phyloP scores from a whole-genome alignment of 106 monocot species.

The Allium cepa region DNA sequence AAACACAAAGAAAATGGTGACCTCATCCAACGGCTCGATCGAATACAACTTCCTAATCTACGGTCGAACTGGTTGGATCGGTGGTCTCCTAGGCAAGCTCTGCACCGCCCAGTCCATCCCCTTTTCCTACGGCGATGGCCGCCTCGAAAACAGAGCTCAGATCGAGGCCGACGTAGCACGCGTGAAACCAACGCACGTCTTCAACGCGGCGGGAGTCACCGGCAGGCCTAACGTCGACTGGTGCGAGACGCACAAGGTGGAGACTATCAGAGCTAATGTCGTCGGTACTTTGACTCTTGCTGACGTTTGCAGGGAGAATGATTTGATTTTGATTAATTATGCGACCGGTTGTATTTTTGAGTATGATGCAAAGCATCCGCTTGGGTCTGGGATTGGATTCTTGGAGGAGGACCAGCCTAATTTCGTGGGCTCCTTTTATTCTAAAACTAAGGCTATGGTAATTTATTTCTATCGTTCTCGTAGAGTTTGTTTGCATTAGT shows the following conservation, averaged over 20 bases:
- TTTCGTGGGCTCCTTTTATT: constrained; percentile 57
- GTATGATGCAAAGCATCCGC: constrained; percentile 35
- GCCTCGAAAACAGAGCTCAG: constrained; percentile 46
- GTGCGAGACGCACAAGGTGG: constrained; percentile 72
- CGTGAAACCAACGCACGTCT: constrained; percentile 53
- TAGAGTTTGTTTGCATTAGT: neutral
- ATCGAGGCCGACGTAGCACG: constrained; percentile 39
- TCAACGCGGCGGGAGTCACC: constrained; percentile 81
- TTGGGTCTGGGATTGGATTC: constrained; percentile 48
- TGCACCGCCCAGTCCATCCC: constrained; percentile 41
- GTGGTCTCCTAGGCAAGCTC: constrained; percentile 55
- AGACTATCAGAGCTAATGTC: constrained; percentile 56
- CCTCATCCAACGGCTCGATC: constrained; percentile 17
- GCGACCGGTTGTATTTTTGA: constrained; percentile 64
- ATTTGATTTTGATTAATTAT: constrained; percentile 42
- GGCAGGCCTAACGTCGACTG: constrained; percentile 88
- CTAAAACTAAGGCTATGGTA: constrained; percentile 73
- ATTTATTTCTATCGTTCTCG: neutral
- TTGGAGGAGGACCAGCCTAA: constrained; percentile 58
- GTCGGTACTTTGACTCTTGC: constrained; percentile 53
- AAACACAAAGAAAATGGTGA: constrained; percentile 17
- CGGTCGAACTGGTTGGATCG: constrained; percentile 81
- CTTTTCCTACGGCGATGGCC: constrained; percentile 39
- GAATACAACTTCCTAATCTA: constrained; percentile 64
- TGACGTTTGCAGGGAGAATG: constrained; percentile 38